Evolutionary conservation across 2,329 filamentous ascomycete species (phyloP), one percentile per base, ranked within the genome.

Genomic region (Apiospora malaysiana): DNA sequence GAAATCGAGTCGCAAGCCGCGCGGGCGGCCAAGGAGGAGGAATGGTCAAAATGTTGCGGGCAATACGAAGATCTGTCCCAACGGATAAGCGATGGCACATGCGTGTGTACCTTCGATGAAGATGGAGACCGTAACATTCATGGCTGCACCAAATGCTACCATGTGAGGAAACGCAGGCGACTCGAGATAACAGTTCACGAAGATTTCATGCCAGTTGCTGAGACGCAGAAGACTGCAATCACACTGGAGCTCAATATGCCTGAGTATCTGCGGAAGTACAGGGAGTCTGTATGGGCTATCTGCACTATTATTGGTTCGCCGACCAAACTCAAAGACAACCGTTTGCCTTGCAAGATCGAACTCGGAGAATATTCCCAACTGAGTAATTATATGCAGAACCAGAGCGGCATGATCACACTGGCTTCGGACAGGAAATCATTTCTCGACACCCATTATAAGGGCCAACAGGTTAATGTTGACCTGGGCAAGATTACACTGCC

Each of bases 221-320:
- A 75, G 0, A 71, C 77, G 2, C 74, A 81, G 12, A 79, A 79
- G n/a, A 83, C 85, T 43, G 81, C 80, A 0, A 78, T 87, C 0
- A 72, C 90, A 0, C 89, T 90, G 68, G 89, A 91, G 72, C 77
- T 90, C 0, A 72, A 69, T 0, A 80, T 82, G 27, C 88, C 89
- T 0, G 43, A 74, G 3, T 78, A 79, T 4, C 83, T 89, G 27
- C 78, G 79, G 2, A 77, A 78, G 0, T 91, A 90, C 76, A 82
- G 89, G 16, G 83, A 88, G 70, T 79, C 82, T 4, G 88, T 86
- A 0, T 90, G 86, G 86, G 75, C 73, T 4, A 82, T 90, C 3
- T 27, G 88, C 0, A 76, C 77, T 2, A 74, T 69, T 3, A 73
- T 88, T 14, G 83, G 76, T 2, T 46, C 45, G n/a, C 16, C 45